These are phyloP conservation scores for Coemansia guatemalensis DNA, from an alignment of 192 early-diverging fungal genomes.

Conservation along the genomic window DNA sequence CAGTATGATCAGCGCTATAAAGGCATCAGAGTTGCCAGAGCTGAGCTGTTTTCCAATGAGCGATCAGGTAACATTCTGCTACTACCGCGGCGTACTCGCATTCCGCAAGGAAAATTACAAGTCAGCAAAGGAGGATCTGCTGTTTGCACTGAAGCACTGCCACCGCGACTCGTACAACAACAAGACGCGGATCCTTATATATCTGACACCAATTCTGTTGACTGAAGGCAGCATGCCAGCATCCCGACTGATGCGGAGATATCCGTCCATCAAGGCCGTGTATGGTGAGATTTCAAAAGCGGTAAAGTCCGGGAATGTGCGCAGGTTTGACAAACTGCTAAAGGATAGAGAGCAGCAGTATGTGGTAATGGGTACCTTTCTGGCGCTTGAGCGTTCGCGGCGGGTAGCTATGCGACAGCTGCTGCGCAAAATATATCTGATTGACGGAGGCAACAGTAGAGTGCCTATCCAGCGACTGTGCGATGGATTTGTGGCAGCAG, in stretches of 20 bases:
- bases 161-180: constrained; percentile 37
- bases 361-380: constrained; percentile 68
- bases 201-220: constrained; percentile 77
- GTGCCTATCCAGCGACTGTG: constrained; percentile 64
- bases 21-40: constrained; percentile 69
- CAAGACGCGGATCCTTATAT: constrained; percentile 74
- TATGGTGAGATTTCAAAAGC: constrained; percentile 70
- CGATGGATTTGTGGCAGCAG: constrained; percentile 61
- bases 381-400: constrained; percentile 79
- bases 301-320: constrained; percentile 70
- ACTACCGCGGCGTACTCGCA: constrained; percentile 81
- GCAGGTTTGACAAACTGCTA: constrained; percentile 70
- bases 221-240: constrained; percentile 71
- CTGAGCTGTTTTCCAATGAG: constrained; percentile 77
- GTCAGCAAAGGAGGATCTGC: constrained; percentile 55
- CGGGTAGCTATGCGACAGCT: constrained; percentile 71
- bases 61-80: constrained; percentile 84
- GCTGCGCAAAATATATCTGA: constrained; percentile 72
- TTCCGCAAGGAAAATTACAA: constrained; percentile 84
- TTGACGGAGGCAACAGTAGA: constrained; percentile 56
- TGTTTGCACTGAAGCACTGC: constrained; percentile 53
- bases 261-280: constrained; percentile 58
- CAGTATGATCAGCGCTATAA: constrained; percentile 76
- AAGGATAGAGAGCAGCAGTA: constrained; percentile 57
- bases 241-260: constrained; percentile 57